Conservation (phyloP, 192 early-diverging fungal genomes). For the Haplosporangium gracile region DNA sequence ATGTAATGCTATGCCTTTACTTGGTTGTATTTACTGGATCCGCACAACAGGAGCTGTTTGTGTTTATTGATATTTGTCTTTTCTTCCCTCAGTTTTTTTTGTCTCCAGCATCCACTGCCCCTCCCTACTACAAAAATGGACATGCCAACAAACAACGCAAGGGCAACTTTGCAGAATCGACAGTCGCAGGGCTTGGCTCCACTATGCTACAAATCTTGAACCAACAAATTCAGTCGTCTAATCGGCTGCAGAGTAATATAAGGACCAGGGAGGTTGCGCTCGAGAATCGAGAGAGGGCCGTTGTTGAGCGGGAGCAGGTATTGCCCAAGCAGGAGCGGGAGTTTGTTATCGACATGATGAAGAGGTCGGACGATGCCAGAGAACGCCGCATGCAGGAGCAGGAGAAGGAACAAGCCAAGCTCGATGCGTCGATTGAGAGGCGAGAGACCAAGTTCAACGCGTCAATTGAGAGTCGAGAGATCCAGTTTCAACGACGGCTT, state of each 20-base stretch:
- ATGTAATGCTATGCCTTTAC: not conserved
- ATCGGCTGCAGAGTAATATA: not conserved
- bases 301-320: not conserved
- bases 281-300: slow-evolving; percentile 5
- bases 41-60: not conserved
- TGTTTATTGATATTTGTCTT: not conserved
- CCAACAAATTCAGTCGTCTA: not conserved
- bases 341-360: not conserved
- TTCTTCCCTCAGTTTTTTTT: not conserved
- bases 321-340: not conserved
- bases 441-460: not conserved
- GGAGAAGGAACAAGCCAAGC: not conserved
- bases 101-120: not conserved
- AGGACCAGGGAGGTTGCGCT: not conserved
- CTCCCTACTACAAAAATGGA: not conserved
- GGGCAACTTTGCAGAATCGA: not conserved
- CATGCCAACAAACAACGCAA: slow-evolving; percentile 1
- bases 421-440: not conserved
- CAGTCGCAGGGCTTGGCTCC: not conserved
- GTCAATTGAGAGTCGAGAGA: too few species aligned
- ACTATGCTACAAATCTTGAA: not conserved
- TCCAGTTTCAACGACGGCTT: not conserved
- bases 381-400: not conserved
- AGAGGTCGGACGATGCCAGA: not conserved
- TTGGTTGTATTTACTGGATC: not conserved